Conservation (phyloP, 106 monocot species). For the Dendrobium huoshanense region DNA sequence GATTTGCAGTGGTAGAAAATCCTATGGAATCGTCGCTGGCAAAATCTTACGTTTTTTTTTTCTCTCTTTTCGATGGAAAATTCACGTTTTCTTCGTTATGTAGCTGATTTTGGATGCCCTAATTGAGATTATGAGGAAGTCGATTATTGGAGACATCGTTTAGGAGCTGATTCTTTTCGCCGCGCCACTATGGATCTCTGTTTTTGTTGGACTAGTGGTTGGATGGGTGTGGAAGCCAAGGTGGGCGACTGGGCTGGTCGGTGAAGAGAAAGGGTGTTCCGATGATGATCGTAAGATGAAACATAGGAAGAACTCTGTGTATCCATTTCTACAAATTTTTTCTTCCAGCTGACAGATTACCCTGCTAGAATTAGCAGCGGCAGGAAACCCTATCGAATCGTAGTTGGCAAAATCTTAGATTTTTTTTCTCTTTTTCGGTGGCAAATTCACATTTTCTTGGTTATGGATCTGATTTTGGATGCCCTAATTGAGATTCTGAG, state of each 20-base stretch:
- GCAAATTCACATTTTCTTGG: neutral
- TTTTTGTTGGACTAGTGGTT: constrained; percentile 52
- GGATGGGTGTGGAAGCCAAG: constrained; percentile 76
- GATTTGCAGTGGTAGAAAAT: neutral
- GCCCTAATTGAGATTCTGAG: constrained; percentile 39
- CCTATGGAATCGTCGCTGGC: neutral
- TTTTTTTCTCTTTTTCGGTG: neutral
- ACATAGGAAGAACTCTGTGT: neutral
- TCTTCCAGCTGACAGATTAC: neutral
- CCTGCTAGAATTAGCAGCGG: neutral
- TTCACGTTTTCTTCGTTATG: constrained; percentile 22
- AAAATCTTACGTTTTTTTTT: neutral
- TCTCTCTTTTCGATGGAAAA: neutral
- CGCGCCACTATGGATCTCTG: constrained; percentile 55
- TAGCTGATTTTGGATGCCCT: constrained; percentile 40
- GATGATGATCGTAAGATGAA: neutral
- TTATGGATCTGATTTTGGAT: constrained; percentile 46
- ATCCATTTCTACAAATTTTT: neutral
- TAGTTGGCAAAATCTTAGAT: neutral
- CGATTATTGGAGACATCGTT: constrained; percentile 27
- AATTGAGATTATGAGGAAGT: constrained; percentile 35
- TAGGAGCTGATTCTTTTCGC: constrained; percentile 49
- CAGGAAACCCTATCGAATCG: too few species aligned
- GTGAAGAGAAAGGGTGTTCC: constrained; percentile 5
- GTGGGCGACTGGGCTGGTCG: constrained; percentile 47